Base-by-base conservation (phyloP, 2,329 filamentous ascomycete genomes). In the Colletotrichum limetticola region DNA sequence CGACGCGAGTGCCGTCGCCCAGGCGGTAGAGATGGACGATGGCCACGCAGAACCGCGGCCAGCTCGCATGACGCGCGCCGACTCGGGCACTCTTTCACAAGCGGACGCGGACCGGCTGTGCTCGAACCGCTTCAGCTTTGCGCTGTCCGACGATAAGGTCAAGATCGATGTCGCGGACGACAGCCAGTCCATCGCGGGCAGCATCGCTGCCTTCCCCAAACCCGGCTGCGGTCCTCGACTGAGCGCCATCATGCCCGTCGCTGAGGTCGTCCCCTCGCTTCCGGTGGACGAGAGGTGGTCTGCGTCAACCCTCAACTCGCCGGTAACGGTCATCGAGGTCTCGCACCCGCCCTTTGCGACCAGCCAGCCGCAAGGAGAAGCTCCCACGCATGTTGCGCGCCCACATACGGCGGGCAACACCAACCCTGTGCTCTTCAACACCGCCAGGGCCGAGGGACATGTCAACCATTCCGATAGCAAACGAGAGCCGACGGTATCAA, bases 181-280 rank as follows among this genome's bases (percentile, higher is more conserved):
- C 5, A 57, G 60, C 24, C 66, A 72, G 32, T 74, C 68, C 24
- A 65, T 68, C n/a, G 63, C 59, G 14, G 71, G 66, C 30, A 71
- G 62, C 26, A 66, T 69, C 24, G 62, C 58, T 4, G 63, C 71
- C 32, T 66, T 63, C 3, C 66, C 63, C 16, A 66, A 66, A 26
- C 63, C 59, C 8, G 71, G 70, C 11, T 66, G 62, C 11, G 53
- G 53, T n/a, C 74, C 76, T 14, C 79, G 78, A 5, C 76, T 85
- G 26, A 81, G 79, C 30, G 77, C 80, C 42, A 80, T 87, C 55
- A 83, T 86, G 79, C 83, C 84, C 3, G 82, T 85, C 1, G 78
- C 79, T 16, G 78, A 83, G 28, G 75, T 85, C n/a, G 74, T 81
- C 26, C 83, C 73, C 4, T 62, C 55, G 16, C 8, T 53, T 11